These are phyloP conservation scores for Colletotrichum abscissum DNA, from an alignment of 2,329 filamentous ascomycete genomes.

Conservation along the genomic window DNA sequence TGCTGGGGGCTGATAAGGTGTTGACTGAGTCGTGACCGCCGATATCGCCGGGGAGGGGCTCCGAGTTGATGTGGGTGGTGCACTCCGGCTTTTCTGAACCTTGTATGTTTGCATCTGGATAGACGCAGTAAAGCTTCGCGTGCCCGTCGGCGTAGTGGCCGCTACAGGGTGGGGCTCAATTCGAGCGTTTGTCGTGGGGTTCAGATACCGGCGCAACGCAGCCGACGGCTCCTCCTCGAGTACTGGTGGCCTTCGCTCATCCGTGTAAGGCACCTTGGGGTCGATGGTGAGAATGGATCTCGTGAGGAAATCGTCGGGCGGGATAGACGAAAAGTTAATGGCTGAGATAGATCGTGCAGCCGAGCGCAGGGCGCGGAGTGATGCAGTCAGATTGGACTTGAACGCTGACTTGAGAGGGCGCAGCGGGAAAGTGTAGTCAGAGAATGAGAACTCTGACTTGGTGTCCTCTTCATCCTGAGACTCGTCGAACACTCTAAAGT, in stretches of 20 bases:
- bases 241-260: constrained; percentile 73
- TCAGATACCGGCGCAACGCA: constrained; percentile 74
- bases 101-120: constrained; percentile 81
- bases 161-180: constrained; percentile 53
- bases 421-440: constrained; percentile 49
- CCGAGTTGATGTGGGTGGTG: constrained; percentile 45
- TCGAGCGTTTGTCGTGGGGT: constrained; percentile 67
- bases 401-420: constrained; percentile 68
- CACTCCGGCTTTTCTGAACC: constrained; percentile 60
- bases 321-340: constrained; percentile 72
- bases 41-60: constrained; percentile 46
- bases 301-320: constrained; percentile 74
- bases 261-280: constrained; percentile 73
- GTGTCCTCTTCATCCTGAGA: constrained; percentile 45
- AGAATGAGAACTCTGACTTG: constrained; percentile 45
- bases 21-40: constrained; percentile 44
- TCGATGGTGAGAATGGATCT: constrained; percentile 76
- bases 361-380: constrained; percentile 71
- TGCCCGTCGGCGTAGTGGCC: constrained; percentile 37
- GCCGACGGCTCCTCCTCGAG: constrained; percentile 74
- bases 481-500: constrained; percentile 42
- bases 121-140: constrained; percentile 68
- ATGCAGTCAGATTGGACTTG: constrained; percentile 77
- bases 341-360: constrained; percentile 73
- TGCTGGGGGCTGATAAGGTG: constrained; percentile 42